Evolutionary conservation across 78 protist genomes (phyloP).

Genomic region (Dictyostelium discoideum): DNA sequence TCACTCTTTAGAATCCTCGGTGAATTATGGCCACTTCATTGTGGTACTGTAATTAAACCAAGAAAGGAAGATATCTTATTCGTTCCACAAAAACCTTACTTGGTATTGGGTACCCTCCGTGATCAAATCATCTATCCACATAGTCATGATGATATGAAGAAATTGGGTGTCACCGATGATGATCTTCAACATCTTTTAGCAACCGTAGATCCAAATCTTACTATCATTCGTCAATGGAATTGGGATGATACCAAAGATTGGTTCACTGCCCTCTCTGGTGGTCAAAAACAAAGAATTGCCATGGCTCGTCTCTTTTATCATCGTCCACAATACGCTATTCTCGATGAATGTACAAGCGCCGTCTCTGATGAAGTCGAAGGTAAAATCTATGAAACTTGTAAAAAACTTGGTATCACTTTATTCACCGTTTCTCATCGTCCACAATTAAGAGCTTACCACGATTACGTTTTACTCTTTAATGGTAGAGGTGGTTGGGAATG

Average conservation of each 20-base stretch:
- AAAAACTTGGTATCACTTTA: constrained; percentile 83
- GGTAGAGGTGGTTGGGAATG: constrained; percentile 87
- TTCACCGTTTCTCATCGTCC: constrained; percentile 87
- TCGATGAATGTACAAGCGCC: constrained; percentile 94
- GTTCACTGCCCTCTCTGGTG: constrained; percentile 82
- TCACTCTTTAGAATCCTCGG: constrained; percentile 91
- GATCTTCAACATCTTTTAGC: constrained; percentile 80
- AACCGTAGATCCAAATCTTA: constrained; percentile 80
- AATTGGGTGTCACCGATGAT: constrained; percentile 84
- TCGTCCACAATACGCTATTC: constrained; percentile 92
- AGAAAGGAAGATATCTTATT: constrained; percentile 71
- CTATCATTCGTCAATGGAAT: constrained; percentile 76
- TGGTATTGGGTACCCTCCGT: constrained; percentile 88
- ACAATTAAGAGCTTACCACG: constrained; percentile 74
- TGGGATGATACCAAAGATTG: constrained; percentile 82
- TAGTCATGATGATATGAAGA: constrained; percentile 74
- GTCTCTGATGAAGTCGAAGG: constrained; percentile 86
- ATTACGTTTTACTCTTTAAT: constrained; percentile 75
- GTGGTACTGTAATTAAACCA: constrained; percentile 88
- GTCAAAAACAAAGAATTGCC: constrained; percentile 92
- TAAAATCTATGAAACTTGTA: constrained; percentile 83
- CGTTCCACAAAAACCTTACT: constrained; percentile 93
- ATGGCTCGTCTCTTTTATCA: constrained; percentile 94
- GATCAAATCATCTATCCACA: constrained; percentile 93
- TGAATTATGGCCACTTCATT: constrained; percentile 91